phyloP scores from a whole-genome alignment of 148 eudicot genomes.

The Chenopodium berlandieri region DNA sequence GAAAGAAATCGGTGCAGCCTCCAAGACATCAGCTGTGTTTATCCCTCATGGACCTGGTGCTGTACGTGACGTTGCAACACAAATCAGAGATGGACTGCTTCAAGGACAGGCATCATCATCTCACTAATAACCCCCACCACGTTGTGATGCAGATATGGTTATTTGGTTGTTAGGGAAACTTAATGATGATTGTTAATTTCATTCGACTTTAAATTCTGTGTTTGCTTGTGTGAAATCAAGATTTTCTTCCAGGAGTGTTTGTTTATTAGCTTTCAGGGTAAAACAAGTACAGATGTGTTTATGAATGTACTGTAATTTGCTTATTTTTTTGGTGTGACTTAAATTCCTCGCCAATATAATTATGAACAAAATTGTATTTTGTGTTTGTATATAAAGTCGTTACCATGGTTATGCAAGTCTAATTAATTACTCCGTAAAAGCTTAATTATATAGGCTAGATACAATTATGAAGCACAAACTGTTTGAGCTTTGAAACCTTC shows the following conservation, averaged over 20 bases:
- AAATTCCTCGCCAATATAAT: no score
- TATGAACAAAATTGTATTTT: no score
- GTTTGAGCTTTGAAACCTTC: no score
- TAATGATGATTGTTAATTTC: not conserved
- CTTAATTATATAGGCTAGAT: no score
- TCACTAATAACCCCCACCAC: not conserved
- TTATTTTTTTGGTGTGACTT: not conserved
- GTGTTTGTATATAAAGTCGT: no score
- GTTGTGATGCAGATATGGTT: slow-evolving; percentile 7
- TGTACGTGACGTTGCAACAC: slow-evolving; percentile 39
- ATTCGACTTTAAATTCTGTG: not conserved
- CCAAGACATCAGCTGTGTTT: slow-evolving; percentile 43
- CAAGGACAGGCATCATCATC: slow-evolving; percentile 23
- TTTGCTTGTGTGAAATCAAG: not conserved
- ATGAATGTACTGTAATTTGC: not conserved
- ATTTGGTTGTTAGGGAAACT: not conserved
- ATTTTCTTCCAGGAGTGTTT: not conserved
- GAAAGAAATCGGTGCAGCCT: slow-evolving; percentile 46
- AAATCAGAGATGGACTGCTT: slow-evolving; percentile 47
- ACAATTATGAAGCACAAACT: no score
- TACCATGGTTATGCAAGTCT: no score
- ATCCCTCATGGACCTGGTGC: slow-evolving; percentile 54
- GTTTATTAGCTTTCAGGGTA: not conserved
- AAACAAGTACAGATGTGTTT: not conserved
- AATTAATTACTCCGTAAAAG: no score